Conservation (phyloP, 345 rosid genomes). For the Excoecaria agallocha region DNA sequence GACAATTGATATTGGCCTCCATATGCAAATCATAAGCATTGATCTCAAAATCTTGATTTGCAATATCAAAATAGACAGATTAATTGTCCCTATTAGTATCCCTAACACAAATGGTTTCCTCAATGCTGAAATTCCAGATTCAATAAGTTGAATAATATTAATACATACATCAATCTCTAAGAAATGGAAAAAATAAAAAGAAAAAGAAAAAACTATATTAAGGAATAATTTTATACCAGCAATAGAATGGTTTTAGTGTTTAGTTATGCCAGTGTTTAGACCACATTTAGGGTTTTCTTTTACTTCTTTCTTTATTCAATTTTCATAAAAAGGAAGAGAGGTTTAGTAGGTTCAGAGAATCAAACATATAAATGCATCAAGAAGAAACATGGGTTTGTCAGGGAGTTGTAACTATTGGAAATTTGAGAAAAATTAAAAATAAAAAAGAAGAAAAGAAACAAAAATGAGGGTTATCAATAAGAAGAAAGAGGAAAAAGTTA, state of each 20-base stretch:
- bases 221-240: not conserved
- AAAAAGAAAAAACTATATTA: not conserved
- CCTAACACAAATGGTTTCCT: too few species aligned
- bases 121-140: too few species aligned
- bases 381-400: not conserved
- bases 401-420: not conserved
- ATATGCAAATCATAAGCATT: too few species aligned
- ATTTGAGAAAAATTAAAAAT: not conserved
- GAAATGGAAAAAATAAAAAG: not conserved
- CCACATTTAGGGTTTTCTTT: not conserved
- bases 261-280: not conserved
- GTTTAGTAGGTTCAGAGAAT: too few species aligned
- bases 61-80: too few species aligned
- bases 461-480: not conserved
- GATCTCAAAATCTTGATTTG: too few species aligned
- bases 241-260: not conserved
- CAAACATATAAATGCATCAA: too few species aligned
- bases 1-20: too few species aligned
- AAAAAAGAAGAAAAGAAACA: not conserved
- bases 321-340: too few species aligned
- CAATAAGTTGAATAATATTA: not conserved
- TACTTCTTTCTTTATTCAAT: too few species aligned
- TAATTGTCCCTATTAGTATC: too few species aligned
- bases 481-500: not conserved
- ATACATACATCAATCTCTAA: not conserved